phyloP scores from a whole-genome alignment of 2,329 filamentous ascomycete species.

The Calonectria naviculata region DNA sequence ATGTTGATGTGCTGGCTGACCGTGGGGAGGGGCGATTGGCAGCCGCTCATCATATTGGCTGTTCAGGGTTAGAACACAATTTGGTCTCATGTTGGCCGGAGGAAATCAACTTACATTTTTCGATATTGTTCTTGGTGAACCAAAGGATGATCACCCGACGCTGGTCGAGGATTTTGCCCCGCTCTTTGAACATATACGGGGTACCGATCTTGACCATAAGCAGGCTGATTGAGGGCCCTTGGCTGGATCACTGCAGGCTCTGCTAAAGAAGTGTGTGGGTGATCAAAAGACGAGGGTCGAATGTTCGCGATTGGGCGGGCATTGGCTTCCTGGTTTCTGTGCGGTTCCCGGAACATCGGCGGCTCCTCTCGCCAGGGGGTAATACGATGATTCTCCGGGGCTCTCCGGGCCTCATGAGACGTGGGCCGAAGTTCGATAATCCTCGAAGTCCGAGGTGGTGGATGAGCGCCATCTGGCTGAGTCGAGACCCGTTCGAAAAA shows the following conservation, averaged over 20 bases:
- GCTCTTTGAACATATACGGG: slow-evolving; percentile 19
- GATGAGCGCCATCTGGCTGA: slow-evolving; percentile 23
- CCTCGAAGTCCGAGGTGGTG: slow-evolving; percentile 21
- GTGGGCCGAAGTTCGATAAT: slow-evolving; percentile 27
- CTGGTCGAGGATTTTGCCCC: slow-evolving; percentile 24
- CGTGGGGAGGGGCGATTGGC: slow-evolving; percentile 13
- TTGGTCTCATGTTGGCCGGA: neutral
- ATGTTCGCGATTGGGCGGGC: slow-evolving; percentile 29
- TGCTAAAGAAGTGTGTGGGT: slow-evolving; percentile 12
- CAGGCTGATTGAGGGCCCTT: slow-evolving; percentile 8
- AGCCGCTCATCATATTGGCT: slow-evolving; percentile 28
- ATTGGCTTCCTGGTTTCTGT: slow-evolving; percentile 30
- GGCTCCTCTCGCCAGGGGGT: slow-evolving; percentile 35
- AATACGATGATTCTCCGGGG: slow-evolving; percentile 29
- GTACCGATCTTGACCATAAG: slow-evolving; percentile 17
- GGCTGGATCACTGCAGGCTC: slow-evolving; percentile 22
- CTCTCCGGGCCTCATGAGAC: slow-evolving; percentile 20
- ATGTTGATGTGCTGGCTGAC: slow-evolving; percentile 29
- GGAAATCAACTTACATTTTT: slow-evolving; percentile 37
- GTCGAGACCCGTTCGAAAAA: slow-evolving; percentile 48
- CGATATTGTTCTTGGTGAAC: slow-evolving; percentile 31
- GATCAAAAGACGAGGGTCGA: slow-evolving; percentile 19
- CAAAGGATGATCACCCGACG: slow-evolving; percentile 19
- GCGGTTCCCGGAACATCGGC: slow-evolving; percentile 29
- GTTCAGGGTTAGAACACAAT: slow-evolving; percentile 25